Conservation (phyloP, 2,329 filamentous ascomycete species). For the Westerdykella sp. region DNA sequence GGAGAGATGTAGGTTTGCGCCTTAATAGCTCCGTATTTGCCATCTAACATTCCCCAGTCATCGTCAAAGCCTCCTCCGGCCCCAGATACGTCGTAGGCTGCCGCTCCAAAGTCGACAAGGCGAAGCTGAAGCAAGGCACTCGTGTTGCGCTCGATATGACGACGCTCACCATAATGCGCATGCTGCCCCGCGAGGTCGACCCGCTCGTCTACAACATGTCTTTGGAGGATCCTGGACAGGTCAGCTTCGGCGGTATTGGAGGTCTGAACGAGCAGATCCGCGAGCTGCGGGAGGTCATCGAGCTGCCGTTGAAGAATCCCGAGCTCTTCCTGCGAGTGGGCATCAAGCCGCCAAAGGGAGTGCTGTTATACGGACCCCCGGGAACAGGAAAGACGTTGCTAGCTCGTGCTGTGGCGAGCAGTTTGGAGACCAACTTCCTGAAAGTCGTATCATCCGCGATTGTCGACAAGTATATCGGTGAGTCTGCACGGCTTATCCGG, state of each 20-base stretch:
- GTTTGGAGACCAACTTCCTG: conserved; percentile 94
- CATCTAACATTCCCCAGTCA: conserved; percentile 55
- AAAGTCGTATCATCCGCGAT: conserved; percentile 99
- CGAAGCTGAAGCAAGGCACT: conserved; percentile 95
- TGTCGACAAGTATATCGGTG: conserved; percentile 99
- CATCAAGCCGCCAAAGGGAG: conserved; percentile 98
- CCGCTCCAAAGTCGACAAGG: conserved; percentile 95
- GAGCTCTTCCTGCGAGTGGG: conserved; percentile 94
- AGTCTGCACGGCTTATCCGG: conserved; percentile 91
- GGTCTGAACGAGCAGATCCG: conserved; percentile 97
- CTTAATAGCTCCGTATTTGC: conserved; percentile 1
- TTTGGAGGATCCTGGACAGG: conserved; percentile 90
- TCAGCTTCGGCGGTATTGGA: conserved; percentile 96
- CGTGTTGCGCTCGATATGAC: conserved; percentile 98
- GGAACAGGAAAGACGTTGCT: conserved; percentile 95
- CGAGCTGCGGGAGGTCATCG: conserved; percentile 95
- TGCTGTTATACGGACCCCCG: conserved; percentile 89
- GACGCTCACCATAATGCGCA: conserved; percentile 98
- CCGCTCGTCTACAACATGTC: conserved; percentile 99
- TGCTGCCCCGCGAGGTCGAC: conserved; percentile 97
- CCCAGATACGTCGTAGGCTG: conserved; percentile 97
- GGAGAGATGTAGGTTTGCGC: conserved; percentile 78
- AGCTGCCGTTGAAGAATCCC: conserved; percentile 95
- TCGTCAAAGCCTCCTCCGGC: conserved; percentile 95
- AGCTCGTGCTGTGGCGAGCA: conserved; percentile 90